These are phyloP conservation scores for Hericium rajendrae DNA, from an alignment of 768 basidiomycete species.

Conservation along the genomic window DNA sequence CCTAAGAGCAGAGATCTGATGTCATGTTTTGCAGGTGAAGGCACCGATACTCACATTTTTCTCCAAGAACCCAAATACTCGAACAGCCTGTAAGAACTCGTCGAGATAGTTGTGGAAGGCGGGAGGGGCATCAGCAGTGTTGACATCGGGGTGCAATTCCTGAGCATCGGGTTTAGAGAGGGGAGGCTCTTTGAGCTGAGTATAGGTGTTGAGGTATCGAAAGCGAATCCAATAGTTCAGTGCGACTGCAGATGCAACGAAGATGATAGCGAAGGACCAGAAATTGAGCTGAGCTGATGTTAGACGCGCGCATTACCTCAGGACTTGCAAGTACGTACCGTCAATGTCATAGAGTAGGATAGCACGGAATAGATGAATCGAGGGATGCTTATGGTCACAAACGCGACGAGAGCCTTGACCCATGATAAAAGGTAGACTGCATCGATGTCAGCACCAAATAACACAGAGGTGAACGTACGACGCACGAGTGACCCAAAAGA, in stretches of 20 bases:
- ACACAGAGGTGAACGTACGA: slow-evolving; percentile 15
- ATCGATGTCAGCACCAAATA: slow-evolving; percentile 4
- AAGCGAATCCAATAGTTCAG: slow-evolving; percentile 82
- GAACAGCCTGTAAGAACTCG: slow-evolving; percentile 92
- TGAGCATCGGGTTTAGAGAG: slow-evolving; percentile 76
- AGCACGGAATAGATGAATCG: slow-evolving; percentile 66
- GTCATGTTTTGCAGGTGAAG: not conserved
- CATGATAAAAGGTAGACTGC: slow-evolving; percentile 79
- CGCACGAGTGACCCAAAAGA: slow-evolving; percentile 78
- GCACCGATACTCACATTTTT: slow-evolving; percentile 61
- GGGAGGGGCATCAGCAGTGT: slow-evolving; percentile 58
- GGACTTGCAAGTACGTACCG: slow-evolving; percentile 35
- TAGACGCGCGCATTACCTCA: not conserved
- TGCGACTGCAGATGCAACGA: slow-evolving; percentile 52
- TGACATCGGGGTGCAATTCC: slow-evolving; percentile 88
- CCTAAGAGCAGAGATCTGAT: slow-evolving; percentile 30
- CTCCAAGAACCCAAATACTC: slow-evolving; percentile 96
- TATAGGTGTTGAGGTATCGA: slow-evolving; percentile 68
- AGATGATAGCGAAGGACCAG: slow-evolving; percentile 79
- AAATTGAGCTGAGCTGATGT: slow-evolving; percentile 62
- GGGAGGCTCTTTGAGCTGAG: slow-evolving; percentile 71
- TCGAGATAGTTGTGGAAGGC: slow-evolving; percentile 95
- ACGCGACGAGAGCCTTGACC: slow-evolving; percentile 62
- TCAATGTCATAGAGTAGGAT: slow-evolving; percentile 85
- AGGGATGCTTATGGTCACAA: slow-evolving; percentile 78